Base-by-base conservation (phyloP, 192 early-diverging fungal genomes). In the Dissophora ornata region DNA sequence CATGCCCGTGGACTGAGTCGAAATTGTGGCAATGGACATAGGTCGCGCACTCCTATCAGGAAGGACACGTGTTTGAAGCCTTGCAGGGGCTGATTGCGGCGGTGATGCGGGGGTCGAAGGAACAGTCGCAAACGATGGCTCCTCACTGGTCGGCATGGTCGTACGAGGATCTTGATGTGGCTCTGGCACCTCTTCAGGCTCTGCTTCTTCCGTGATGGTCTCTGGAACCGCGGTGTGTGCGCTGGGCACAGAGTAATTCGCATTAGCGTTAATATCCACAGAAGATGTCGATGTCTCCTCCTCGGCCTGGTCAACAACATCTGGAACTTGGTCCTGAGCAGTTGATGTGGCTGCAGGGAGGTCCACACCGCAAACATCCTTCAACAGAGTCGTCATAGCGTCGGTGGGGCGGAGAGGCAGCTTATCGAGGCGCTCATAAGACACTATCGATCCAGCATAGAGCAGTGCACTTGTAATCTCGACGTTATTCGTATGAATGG, bases 1-100 rank as follows among this genome's bases (percentile, higher is more conserved):
- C 73, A 77, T 77, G 1, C 73, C 73, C 0, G 73, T 75, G 0
- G 71, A 75, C n/a, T 61, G 63, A 13, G 71, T 77, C 38, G 65
- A 67, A 18, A 67, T 46, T 8, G 73, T 67, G 13, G 51, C 21
- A 13, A 77, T 50, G 4, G 73, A 77, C 34, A 67, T 41, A 33
- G 73, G 64, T 13, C 73, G 56, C 15, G 32, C 13, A 33, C 53
- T 57, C 28, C 60, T 44, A 22, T 49, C 41, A 16, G 54, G 54
- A 4, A 61, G 13, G 9, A 24, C 3, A 13, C 13, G 51, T 0
- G 32, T 34, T 12, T 24, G 54, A 42, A n/a, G 4, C 9, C 12
- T 45, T 45, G 44, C 6, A 12, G 29, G 32, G 22, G 38, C 5
- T 0, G 33, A 22, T 24, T 36, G 26, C 32, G 29, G 3, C 4